phyloP scores from a whole-genome alignment of 306 rosid genomes.

The Ochetophila trinervis region DNA sequence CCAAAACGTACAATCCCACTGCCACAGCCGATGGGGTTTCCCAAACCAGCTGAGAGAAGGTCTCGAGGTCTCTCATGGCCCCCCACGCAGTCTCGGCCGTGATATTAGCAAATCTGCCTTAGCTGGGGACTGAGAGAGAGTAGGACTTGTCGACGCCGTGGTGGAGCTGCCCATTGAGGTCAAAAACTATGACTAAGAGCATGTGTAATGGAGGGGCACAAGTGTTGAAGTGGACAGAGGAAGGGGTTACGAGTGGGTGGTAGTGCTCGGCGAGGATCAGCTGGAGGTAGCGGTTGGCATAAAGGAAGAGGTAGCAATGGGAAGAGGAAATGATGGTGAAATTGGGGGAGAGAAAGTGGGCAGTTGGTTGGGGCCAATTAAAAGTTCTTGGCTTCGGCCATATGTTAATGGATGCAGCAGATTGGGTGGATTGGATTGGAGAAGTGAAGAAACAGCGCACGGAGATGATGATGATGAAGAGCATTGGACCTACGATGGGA shows the following conservation, averaged over 20 bases:
- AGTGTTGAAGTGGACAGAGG: conserved; percentile 26
- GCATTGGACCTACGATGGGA: no score
- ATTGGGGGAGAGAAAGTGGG: conserved; percentile 49
- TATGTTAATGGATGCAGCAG: conserved; percentile 28
- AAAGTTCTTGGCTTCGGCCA: conserved; percentile 78
- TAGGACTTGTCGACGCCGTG: conserved; percentile 74
- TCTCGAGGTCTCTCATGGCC: conserved; percentile 77
- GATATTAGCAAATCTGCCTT: conserved; percentile 40
- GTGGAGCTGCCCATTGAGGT: conserved; percentile 40
- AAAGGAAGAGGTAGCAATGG: conserved; percentile 48
- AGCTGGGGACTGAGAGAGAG: conserved; percentile 34
- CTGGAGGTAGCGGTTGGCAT: conserved; percentile 46
- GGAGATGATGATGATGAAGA: background rate
- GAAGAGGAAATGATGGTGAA: conserved; percentile 50
- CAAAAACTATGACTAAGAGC: conserved; percentile 34
- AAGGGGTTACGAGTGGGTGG: conserved; percentile 39
- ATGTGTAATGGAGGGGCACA: conserved; percentile 37
- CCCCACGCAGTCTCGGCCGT: conserved; percentile 58
- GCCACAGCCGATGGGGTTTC: conserved; percentile 47
- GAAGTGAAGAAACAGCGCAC: background rate
- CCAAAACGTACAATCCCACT: conserved; percentile 45
- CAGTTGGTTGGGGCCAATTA: conserved; percentile 54
- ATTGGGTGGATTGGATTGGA: background rate
- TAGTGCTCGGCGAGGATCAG: conserved; percentile 62
- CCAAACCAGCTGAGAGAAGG: conserved; percentile 78